A percentile compares a stretch with the other conserved stretches of the same genome.
Conservation (phyloP, 257 asterid species). For the Petunia secreta region DNA sequence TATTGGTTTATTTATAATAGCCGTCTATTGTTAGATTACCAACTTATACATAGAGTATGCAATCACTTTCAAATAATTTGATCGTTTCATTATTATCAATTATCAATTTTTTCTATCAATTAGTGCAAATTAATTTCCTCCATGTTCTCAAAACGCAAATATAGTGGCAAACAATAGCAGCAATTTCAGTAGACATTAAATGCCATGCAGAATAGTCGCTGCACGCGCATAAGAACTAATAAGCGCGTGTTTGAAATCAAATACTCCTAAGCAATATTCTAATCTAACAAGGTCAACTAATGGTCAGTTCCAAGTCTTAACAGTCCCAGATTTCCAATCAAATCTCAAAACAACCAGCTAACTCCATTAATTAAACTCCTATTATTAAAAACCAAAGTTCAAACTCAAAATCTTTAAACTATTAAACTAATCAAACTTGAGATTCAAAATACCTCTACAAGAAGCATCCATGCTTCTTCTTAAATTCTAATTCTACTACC, state of each 20-base stretch:
- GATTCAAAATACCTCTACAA: conserved; percentile 66
- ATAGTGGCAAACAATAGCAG: background rate
- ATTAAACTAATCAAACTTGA: conserved; percentile 57
- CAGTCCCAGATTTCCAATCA: conserved; percentile 49
- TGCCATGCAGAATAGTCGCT: conserved; percentile 16
- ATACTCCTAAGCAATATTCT: background rate
- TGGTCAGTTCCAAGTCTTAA: conserved; percentile 57
- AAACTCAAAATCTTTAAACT: background rate
- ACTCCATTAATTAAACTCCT: conserved; percentile 5
- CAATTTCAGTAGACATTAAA: background rate
- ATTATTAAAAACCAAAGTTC: background rate
- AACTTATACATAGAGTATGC: background rate
- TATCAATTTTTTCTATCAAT: background rate
- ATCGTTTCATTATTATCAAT: too few relatives aligned
- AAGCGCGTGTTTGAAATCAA: background rate
- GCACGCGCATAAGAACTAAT: background rate
- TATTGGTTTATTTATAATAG: background rate
- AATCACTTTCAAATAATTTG: background rate
- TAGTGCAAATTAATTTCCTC: background rate
- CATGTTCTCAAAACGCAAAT: background rate
- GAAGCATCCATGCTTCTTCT: conserved; percentile 76
- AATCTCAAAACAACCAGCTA: conserved; percentile 38
- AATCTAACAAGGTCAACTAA: conserved; percentile 50
- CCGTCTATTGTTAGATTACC: background rate
- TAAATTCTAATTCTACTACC: conserved; percentile 9